Evolutionary conservation across 305 asterid species (phyloP), one percentile per base, ranked within the genome.

Genomic region (Fraxinus sp.): DNA sequence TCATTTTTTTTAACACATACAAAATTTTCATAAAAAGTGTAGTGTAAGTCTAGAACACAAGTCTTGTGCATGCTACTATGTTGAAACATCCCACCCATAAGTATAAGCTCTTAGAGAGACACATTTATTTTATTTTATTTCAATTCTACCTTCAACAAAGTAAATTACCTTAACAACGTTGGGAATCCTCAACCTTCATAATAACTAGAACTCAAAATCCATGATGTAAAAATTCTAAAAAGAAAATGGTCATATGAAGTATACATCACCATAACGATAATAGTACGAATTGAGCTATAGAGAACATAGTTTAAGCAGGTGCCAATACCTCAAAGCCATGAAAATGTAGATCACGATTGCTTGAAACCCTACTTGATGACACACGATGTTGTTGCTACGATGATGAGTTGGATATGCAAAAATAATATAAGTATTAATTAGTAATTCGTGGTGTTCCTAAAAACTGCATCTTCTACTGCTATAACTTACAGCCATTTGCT

Each of bases 381-480:
- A 89, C 85, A 80, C 91, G 95, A 84, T 86, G 89, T 49, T 92
- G 97, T 83, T 92, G 98, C 81, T 91, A 68, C 88, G 89, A 84
- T 90, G 91, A 87, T 91, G 94, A 30, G 97, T 87, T 74, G 97
- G 88, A 85, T 90, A 90, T 14, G 93, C 86, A 83, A 68, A 62
- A 68, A 82, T 73, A 20, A 59, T 59, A 73, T 77, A 81, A 70
- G 39, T 52, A 83, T 78, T 76, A 73, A n/a, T 37, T 37, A 37
- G 7, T 37, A 36, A 37, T 37, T 37, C 2, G 41, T 37, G 41
- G 41, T 37, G 41, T 59, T 71, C 73, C 77, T 86, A 74, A 24
- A 82, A 78, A 83, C 44, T 55, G 28, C 28, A 74, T 82, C 62
- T 77, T 71, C 73, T 75, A 70, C 32, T 33, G 76, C 32, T 93